phyloP scores from a whole-genome alignment of 495 filamentous ascomycete species.

The Penicillium paxilli region DNA sequence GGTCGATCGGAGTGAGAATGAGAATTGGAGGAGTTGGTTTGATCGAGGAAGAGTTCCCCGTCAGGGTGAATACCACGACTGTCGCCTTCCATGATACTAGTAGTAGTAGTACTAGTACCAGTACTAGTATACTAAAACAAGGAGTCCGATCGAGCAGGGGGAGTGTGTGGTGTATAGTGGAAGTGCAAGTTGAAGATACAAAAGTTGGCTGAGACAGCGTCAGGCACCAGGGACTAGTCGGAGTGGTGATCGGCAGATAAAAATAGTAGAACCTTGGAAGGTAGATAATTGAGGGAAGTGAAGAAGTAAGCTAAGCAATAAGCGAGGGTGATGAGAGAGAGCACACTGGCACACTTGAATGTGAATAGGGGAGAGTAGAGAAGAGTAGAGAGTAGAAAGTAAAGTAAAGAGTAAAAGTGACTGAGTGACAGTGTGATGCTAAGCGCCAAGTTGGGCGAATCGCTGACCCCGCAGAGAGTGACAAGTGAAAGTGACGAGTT shows the following conservation, averaged over 20 bases:
- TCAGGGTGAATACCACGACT: constrained; percentile 57
- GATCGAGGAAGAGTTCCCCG: constrained; percentile 80
- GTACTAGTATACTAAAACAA: too few relatives aligned
- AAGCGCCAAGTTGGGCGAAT: constrained; percentile 22
- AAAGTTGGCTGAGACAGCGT: constrained; percentile 7
- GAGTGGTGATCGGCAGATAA: constrained; percentile 10
- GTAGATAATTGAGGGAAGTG: too few relatives aligned
- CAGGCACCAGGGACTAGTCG: too few relatives aligned
- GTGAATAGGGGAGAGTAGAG: too few relatives aligned
- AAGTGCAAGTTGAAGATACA: constrained; percentile 14
- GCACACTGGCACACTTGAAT: too few relatives aligned
- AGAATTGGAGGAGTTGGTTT: too few relatives aligned
- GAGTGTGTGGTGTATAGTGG: too few relatives aligned
- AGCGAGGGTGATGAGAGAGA: not conserved
- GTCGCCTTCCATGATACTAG: constrained; percentile 37
- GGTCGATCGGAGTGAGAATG: constrained; percentile 62
- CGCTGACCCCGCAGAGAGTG: constrained; percentile 27
- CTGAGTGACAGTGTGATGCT: not conserved
- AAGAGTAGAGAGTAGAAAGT: not conserved
- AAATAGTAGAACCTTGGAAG: too few relatives aligned
- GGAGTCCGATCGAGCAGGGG: too few relatives aligned
- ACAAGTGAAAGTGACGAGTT: constrained; percentile 14
- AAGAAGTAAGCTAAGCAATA: constrained; percentile 11
- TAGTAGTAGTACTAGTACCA: not conserved
- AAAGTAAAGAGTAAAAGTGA: constrained; percentile 7